Base-by-base conservation (phyloP, 208 protist species). In the Acanthamoeba healyi region DNA sequence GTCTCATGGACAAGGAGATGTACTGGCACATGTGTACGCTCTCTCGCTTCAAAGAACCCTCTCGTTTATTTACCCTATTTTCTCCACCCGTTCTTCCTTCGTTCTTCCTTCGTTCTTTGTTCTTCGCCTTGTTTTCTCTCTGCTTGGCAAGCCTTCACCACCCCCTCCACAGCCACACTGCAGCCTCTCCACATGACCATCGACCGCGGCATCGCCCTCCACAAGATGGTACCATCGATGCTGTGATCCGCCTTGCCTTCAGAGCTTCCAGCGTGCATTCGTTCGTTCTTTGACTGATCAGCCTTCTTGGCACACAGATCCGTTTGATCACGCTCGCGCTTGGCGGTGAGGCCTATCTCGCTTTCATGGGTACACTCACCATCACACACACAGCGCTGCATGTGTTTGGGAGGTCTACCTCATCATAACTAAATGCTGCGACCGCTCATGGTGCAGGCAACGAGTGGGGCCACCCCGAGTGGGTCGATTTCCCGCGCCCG, bases 401-500 rank as follows among this genome's bases (percentile, higher is more conserved):
- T n/a, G n/a, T n/a, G n/a, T n/a, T n/a, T n/a, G n/a, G n/a, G 22
- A 61, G 54, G 15, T 26, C 22, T 61, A 61, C 12, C 12, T n/a
- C n/a, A n/a, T n/a, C n/a, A n/a, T n/a, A n/a, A n/a, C n/a, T n/a
- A n/a, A n/a, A n/a, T n/a, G n/a, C n/a, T n/a, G n/a, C n/a, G n/a
- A n/a, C n/a, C n/a, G n/a, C n/a, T n/a, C n/a, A n/a, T n/a, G n/a
- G 97, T 34, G 98, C 98, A 97, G 98, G 98, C 40, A 99, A 99
- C 94, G 98, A 99, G 93, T 99, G 98, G 94, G 98, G 98, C 22
- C 98, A 99, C 94, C 98, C 98, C 36, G 98, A 99, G 92, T 99
- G 98, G 98, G 96, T 99, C 1, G 98, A 99, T 92, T 99, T 99
- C 74, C 98, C 98, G 46, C 94, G 98, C 32, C 96, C 92, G 36